Evolutionary conservation across 352 stramenopile species (phyloP), one percentile per base, ranked within the genome.

Genomic region (Phytopythium sindhum): DNA sequence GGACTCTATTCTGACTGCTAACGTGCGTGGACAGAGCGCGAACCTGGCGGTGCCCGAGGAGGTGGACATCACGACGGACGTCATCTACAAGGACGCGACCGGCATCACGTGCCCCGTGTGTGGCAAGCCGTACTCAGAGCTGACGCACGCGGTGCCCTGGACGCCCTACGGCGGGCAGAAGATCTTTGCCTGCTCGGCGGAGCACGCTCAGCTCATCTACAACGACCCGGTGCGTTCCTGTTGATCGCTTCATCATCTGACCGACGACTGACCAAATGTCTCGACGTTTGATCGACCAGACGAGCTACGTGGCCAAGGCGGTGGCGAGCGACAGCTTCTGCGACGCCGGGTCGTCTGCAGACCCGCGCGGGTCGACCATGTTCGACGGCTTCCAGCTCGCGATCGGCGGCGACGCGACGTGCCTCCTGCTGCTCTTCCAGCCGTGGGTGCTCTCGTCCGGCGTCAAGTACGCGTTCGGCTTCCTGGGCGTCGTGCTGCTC

Each of bases 341-440:
- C 62, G 74, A 78, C 28, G 82, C 80, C 59, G 75, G 84, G 67
- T 55, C 48, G 26, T 35, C 48, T 11, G 48, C 48, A 26, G 48
- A 55, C 15, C 48, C 48, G 48, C 48, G 75, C 74, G 82, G 82
- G 24, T 88, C 84, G 5, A 80, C 89, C 48, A 93, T 93, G 85
- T 90, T 92, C 59, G 90, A 90, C 57, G 85, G 85, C 41, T 94
- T 94, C 67, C 81, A 90, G 66, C 80, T 77, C 61, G 83, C 81
- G 19, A 85, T 89, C 55, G 74, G 48, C 48, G 48, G 48, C 26
- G 48, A 88, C 67, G 83, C 80, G 42, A 84, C 80, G 42, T 94
- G 85, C 56, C 77, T 89, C 51, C 73, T 81, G 61, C 72, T 94
- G 41, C 84, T 94, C 57, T 94, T 94, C 70, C 73, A 81, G 41